Evolutionary conservation across 1,284 basidiomycete species (phyloP), one percentile per base, ranked within the genome.

Genomic region (Fomitopsis palustris): DNA sequence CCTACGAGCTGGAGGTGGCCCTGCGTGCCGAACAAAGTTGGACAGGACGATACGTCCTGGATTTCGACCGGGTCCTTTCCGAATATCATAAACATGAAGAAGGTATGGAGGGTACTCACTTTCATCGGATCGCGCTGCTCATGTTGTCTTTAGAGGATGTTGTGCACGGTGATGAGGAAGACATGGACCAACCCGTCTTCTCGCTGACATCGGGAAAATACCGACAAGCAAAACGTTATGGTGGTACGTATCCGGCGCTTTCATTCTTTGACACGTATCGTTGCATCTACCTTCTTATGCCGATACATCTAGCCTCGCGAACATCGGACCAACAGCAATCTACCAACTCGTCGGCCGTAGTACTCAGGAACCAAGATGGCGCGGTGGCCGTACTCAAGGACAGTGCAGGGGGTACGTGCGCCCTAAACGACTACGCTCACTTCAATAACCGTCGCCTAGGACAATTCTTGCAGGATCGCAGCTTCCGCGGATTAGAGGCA

Each of bases 171-270:
- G 43, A 21, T 5, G 58, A 56, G 27, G 74, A 73, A 33, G 84
- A 89, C 64, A 65, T 72, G 2, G 91, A 93, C 60, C 81, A 81
- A 61, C 94, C 93, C 0, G 78, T 85, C 8, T 98, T 96, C 72
- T 97, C 95, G 0, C 81, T 96, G 4, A 77, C 93, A 3, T 95
- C 92, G 1, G 96, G 96, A 16, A 90, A 82, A 58, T 97, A 96
- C 69, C 81, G 95, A 31, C 84, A 92, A 57, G 78, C 86, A 17
- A 89, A 87, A 66, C 83, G 83, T 16, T 95, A 88, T 67, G 85
- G 82, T 41, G 75, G 75, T 75, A 61, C 62, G 71, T 61, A 31
- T 2, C 49, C 9, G 2, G 23, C 4, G 14, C 31, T 37, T 9
- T 7, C 35, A 3, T 9, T 9, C 12, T 3, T 14, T 37, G 35